A percentile compares a stretch with the other conserved stretches of the same genome.
These are phyloP conservation scores for Rhizoctonia solani DNA, from an alignment of 1,284 basidiomycete species.

Conservation along the genomic window DNA sequence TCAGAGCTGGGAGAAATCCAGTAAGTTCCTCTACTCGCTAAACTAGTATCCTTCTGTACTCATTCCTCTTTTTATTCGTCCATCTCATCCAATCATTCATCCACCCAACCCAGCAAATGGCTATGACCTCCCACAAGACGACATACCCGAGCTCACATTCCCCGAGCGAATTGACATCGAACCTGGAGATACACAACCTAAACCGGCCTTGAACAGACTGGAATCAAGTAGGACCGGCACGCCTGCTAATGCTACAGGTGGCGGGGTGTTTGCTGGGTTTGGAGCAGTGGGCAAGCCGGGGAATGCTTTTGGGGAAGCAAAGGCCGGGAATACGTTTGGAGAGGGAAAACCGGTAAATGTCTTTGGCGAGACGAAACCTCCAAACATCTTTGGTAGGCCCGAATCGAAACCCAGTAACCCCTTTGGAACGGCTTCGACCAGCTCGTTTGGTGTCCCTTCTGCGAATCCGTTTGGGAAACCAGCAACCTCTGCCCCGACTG, in stretches of 20 bases:
- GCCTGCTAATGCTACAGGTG: neutral
- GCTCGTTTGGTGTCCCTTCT: too few species aligned
- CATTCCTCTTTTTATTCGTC: too few species aligned
- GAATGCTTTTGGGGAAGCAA: neutral
- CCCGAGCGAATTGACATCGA: slow-evolving; percentile 13
- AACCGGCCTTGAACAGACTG: neutral
- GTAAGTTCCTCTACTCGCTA: too few species aligned
- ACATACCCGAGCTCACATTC: slow-evolving; percentile 15
- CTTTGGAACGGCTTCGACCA: neutral
- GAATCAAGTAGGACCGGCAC: neutral
- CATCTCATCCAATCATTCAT: neutral
- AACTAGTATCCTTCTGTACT: too few species aligned
- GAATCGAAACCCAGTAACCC: neutral
- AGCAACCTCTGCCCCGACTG: neutral
- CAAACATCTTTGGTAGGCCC: neutral
- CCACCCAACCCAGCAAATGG: neutral
- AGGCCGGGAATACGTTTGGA: slow-evolving; percentile 15
- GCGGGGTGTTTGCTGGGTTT: slow-evolving; percentile 23
- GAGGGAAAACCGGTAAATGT: neutral
- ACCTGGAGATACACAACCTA: neutral
- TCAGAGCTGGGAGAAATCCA: slow-evolving; percentile 8
- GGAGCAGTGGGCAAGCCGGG: neutral
- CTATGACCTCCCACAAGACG: slow-evolving; percentile 12
- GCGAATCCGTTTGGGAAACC: too few species aligned
- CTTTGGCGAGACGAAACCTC: neutral